Evolutionary conservation across 495 filamentous ascomycete genomes (phyloP), one percentile per base, ranked within the genome.

Genomic region (Penicillium egyptiacum): DNA sequence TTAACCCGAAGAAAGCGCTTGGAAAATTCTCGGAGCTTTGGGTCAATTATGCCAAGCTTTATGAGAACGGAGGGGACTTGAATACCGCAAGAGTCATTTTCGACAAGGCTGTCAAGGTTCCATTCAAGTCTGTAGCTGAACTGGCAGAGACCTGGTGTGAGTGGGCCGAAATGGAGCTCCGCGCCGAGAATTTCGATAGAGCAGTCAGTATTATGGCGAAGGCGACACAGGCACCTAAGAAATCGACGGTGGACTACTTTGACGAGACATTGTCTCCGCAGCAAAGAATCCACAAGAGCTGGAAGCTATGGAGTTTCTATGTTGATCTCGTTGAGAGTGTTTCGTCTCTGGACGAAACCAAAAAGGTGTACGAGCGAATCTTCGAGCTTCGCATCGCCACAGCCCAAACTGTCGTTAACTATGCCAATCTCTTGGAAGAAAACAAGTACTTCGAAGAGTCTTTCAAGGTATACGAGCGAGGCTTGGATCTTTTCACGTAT

Each of bases 231-330:
- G 91, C 94, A 16, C 92, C 94, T 1, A 98, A 97, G 74, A 82
- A 89, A 58, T 96, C 92, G 17, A 95, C 85, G 2, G 94, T 98
- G 22, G 95, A 99, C 73, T 99, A 97, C 70, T 99, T 97, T 63
- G 94, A 99, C 71, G 95, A 99, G 69, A 90, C 83, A 0, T 78
- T 99, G 8, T 90, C 90, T 5, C 93, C 95, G 10, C 95, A 98
- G 69, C 94, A 98, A 72, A 83, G 95, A 55, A 88, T 99, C 8
- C 95, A 99, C 75, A 99, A 98, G 80, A 95, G 91, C 69, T 99
- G 95, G 95, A 99, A 98, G 71, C 75, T 99, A 14, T 99, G 94
- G 94, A 94, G 90, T 78, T 99, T 98, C 81, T 99, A 99, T 64
- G 92, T 99, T 39, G 94, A 99, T 72, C 83, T 99, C 0, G 93